Base-by-base conservation (phyloP, 805 yeast species). In the Tetrapisispora phaffii region DNA sequence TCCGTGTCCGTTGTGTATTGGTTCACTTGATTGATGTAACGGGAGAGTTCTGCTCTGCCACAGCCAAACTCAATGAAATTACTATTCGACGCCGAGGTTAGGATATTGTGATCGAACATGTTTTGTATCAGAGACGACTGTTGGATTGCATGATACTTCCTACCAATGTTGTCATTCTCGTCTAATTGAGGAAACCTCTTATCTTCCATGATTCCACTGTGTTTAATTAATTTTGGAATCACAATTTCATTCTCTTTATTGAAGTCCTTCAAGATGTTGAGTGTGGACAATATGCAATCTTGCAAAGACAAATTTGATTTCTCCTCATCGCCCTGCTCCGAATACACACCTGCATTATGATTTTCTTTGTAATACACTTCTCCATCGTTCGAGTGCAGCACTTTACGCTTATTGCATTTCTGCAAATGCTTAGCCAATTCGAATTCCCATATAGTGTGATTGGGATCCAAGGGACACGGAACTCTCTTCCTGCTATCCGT, bases 1-100 rank as follows among this genome's bases (percentile, higher is more conserved):
- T 22, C 15, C 9, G 19, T 10, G 1, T 24, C 21, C 5, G 41
- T 29, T 15, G 34, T 29, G 21, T 20, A 23, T 33, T 32, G 23
- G 13, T 42, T 32, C 8, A 50, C 51, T 28, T 61, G 55, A 43
- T 60, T 71, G 12, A 85, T 66, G 54, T 78, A 83, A 47, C 95
- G 64, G 1, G 88, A 74, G 21, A 88, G 70, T 58, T 89, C 96
- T 1, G 85, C 95, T 50, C 89, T 75, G 0, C 97, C 97, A 60
- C 95, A 85, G 0, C 97, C 97, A 68, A 86, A 87, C 62, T 88
- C 97, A 24, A 83, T 59, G 57, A 77, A 76, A 42, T 70, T 64
- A 44, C 2, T 52, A 47, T 2, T 59, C 34, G 10, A 2, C 19
- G 10, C 23, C 19, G 16, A 23, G 1, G 62, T 59, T 33, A 82